Base-by-base conservation (phyloP, 495 filamentous ascomycete genomes). In the Aeminium ludgeri region DNA sequence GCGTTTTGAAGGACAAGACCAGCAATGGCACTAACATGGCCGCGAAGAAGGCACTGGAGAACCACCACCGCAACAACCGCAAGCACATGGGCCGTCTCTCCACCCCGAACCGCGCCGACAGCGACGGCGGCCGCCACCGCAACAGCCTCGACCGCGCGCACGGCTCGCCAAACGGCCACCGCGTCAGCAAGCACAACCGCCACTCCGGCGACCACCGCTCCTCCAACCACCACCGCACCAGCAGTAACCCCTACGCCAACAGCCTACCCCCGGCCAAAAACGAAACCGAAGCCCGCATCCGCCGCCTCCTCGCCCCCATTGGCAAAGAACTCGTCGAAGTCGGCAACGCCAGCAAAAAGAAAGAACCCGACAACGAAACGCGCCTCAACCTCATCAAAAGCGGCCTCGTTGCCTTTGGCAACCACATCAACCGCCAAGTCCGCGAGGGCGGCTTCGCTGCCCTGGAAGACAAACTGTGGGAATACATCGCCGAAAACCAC, bases 1-100 rank as follows among this genome's bases (percentile, higher is more conserved):
- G 82, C 27, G 84, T 96, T 10, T 66, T 99, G 32, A 79, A 83
- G 49, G 81, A 78, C 50, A 85, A 64, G 69, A 75, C 57, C 55
- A 84, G 61, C 67, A 75, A 56, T 59, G 81, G 63, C 57, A 75
- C 63, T 55, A 79, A 61, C 48, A 52, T 62, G 17, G 75, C 69
- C 25, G 80, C 79, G n/a, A 82, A 78, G 55, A 73, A 74, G 53
- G 78, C 77, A 1, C 74, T 87, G n/a, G 82, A 86, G 46, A 89
- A 86, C 41, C 84, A 89, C 51, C 82, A 89, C 55, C 76, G 83
- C 25, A 86, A 86, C 61, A 61, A 59, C 44, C 56, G 55, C 39
- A 61, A 59, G 42, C 46, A 55, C 20, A 40, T 44, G 34, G 44
- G 44, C 25, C 43, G 48, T 18, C 17, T 43, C 17, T 13, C 63